Evolutionary conservation across 352 stramenopile species (phyloP).

Genomic region (Phytophthora cryptogea): DNA sequence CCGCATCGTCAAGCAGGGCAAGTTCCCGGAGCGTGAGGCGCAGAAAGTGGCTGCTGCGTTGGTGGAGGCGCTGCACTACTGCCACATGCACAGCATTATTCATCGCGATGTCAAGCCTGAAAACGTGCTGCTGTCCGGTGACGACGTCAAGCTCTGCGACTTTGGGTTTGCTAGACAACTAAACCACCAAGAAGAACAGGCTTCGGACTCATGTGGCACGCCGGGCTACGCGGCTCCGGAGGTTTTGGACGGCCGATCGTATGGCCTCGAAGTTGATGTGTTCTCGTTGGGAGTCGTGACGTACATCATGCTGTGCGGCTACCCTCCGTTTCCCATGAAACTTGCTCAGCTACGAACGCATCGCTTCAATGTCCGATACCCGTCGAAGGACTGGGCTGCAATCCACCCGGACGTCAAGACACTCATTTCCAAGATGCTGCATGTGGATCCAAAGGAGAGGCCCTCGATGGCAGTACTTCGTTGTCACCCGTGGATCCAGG

Average conservation of each 20-base stretch:
- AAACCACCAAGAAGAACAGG: slow-evolving; percentile 58
- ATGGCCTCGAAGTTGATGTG: slow-evolving; percentile 85
- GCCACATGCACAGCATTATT: slow-evolving; percentile 89
- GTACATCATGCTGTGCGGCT: slow-evolving; percentile 90
- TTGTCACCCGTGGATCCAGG: slow-evolving; percentile 67
- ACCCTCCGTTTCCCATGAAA: slow-evolving; percentile 90
- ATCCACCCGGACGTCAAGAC: slow-evolving; percentile 72
- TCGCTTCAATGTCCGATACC: slow-evolving; percentile 82
- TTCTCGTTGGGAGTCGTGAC: slow-evolving; percentile 90
- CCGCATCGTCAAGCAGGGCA: slow-evolving; percentile 85
- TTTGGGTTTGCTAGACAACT: slow-evolving; percentile 88
- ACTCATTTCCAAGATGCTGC: slow-evolving; percentile 78
- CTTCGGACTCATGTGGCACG: slow-evolving; percentile 82
- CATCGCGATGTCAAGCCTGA: slow-evolving; percentile 89
- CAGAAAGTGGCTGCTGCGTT: slow-evolving; percentile 75
- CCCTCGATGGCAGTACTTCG: slow-evolving; percentile 64
- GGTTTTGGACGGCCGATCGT: slow-evolving; percentile 82
- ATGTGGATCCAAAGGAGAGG: slow-evolving; percentile 67
- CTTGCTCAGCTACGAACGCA: slow-evolving; percentile 82
- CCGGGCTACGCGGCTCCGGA: slow-evolving; percentile 84
- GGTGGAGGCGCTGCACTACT: slow-evolving; percentile 91
- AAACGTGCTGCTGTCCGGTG: slow-evolving; percentile 78
- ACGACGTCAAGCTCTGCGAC: slow-evolving; percentile 85
- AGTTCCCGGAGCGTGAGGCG: slow-evolving; percentile 65
- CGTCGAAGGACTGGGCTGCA: slow-evolving; percentile 76